Evolutionary conservation across 2,329 filamentous ascomycete genomes (phyloP).

Genomic region (Phialemonium atrogriseum): DNA sequence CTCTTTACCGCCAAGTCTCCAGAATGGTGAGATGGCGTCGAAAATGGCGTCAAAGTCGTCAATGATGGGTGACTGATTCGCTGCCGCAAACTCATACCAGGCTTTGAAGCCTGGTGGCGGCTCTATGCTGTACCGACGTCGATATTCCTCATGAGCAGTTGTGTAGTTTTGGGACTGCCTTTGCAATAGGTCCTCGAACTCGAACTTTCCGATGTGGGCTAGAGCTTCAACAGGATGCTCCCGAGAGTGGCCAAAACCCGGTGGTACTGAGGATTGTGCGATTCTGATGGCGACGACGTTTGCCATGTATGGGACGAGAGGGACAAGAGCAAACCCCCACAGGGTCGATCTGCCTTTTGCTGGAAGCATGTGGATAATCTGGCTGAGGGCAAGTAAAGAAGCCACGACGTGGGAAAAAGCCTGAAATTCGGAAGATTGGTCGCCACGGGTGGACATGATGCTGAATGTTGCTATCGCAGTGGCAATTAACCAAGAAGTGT

Average conservation of each 20-base stretch:
- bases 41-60: constrained; percentile 40
- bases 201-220: constrained; percentile 14
- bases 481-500: constrained; percentile 22
- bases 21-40: constrained; percentile 30
- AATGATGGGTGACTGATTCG: constrained; percentile 33
- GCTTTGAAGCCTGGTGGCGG: constrained; percentile 37
- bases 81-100: constrained; percentile 35
- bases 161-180: constrained; percentile 29
- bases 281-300: constrained; percentile 17
- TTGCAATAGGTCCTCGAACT: constrained; percentile 21
- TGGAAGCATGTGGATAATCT: constrained; percentile 22
- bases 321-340: constrained; percentile 21
- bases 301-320: constrained; percentile 21
- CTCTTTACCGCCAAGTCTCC: constrained; percentile 25
- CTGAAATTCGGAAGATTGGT: constrained; percentile 16
- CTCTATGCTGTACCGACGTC: constrained; percentile 28
- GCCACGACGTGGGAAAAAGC: constrained; percentile 17
- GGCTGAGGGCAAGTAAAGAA: constrained; percentile 22
- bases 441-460: constrained; percentile 18
- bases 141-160: constrained; percentile 31
- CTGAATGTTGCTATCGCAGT: constrained; percentile 22
- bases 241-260: constrained; percentile 3
- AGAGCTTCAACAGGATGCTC: constrained; percentile 28
- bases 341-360: constrained; percentile 16
- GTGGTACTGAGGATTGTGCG: constrained; percentile 6